A percentile compares a stretch with the other conserved stretches of the same genome.
These are phyloP conservation scores for Solanum chacoense DNA, from an alignment of 305 asterid genomes.

Conservation along the genomic window DNA sequence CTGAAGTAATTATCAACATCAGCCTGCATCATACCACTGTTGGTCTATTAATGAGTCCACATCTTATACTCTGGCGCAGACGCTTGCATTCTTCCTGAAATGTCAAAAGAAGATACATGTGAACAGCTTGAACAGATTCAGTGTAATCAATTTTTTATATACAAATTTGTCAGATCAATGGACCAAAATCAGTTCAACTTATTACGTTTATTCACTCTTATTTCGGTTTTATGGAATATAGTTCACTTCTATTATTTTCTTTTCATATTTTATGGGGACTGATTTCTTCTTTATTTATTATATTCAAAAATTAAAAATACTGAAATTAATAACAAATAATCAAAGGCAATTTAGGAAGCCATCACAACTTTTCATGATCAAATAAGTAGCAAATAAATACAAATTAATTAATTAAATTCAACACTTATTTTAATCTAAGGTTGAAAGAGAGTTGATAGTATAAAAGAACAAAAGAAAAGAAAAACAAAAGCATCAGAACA, in stretches of 20 bases:
- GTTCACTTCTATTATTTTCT: not conserved
- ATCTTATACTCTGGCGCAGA: constrained; percentile 93
- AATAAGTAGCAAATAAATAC: not conserved
- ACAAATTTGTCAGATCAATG: not conserved
- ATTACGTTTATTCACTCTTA: not conserved
- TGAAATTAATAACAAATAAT: not conserved
- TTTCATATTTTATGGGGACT: not conserved
- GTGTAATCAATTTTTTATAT: not conserved
- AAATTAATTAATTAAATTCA: not conserved
- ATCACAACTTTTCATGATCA: not conserved
- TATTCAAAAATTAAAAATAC: not conserved
- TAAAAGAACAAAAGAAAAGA: not conserved
- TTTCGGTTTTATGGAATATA: not conserved
- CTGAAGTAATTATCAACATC: not conserved
- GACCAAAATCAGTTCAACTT: not conserved
- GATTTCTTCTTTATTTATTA: not conserved
- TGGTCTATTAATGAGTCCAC: constrained; percentile 81
- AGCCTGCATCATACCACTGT: constrained; percentile 59
- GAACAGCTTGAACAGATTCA: constrained; percentile 2
- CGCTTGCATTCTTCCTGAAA: constrained; percentile 98
- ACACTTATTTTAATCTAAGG: not conserved
- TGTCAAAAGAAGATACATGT: not conserved
- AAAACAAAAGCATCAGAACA: not conserved
- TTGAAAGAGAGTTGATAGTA: not conserved
- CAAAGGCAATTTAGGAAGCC: not conserved